Evolutionary conservation across 2,329 filamentous ascomycete species (phyloP).

Genomic region (Ampelomyces quisqualis): DNA sequence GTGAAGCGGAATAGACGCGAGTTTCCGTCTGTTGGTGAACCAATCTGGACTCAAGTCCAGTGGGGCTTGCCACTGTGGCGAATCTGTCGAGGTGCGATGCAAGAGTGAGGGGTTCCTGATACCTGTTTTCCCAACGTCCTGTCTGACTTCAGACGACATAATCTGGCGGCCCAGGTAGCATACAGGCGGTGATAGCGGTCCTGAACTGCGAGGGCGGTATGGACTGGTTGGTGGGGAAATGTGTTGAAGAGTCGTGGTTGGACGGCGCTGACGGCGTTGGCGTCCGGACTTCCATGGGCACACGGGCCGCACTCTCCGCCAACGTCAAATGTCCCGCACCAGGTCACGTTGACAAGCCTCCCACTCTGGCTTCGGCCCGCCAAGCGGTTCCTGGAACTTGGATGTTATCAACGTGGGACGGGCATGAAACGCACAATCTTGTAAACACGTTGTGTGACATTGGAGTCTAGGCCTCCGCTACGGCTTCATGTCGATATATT

Average conservation of each 20-base stretch:
- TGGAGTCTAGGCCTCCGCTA: constrained; percentile 5
- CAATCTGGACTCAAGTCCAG: constrained; percentile 34
- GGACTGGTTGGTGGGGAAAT: constrained; percentile 42
- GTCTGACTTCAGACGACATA: constrained; percentile 9
- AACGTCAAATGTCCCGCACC: constrained; percentile 15
- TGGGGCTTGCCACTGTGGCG: constrained; percentile 33
- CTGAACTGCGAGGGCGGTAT: constrained; percentile 30
- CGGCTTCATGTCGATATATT: constrained; percentile 6
- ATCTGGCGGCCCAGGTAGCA: constrained; percentile 25
- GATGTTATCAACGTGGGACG: constrained; percentile 15
- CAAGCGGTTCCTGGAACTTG: constrained; percentile 21
- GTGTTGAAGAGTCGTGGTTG: constrained; percentile 23
- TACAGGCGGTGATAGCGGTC: constrained; percentile 38
- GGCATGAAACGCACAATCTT: constrained; percentile 6
- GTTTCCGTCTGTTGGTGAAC: constrained; percentile 24
- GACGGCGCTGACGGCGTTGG: constrained; percentile 21
- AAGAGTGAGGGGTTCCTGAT: constrained; percentile 13
- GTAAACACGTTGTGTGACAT: not conserved
- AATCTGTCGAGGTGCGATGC: constrained; percentile 22
- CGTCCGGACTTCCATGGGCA: constrained; percentile 22
- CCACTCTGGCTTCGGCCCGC: constrained; percentile 17
- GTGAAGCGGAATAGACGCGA: constrained; percentile 36
- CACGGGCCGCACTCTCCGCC: constrained; percentile 5
- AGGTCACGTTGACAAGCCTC: constrained; percentile 24
- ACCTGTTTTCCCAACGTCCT: constrained; percentile 13